Base-by-base conservation (phyloP, 164 flowering plant genomes). In the Litsea cubeba region DNA sequence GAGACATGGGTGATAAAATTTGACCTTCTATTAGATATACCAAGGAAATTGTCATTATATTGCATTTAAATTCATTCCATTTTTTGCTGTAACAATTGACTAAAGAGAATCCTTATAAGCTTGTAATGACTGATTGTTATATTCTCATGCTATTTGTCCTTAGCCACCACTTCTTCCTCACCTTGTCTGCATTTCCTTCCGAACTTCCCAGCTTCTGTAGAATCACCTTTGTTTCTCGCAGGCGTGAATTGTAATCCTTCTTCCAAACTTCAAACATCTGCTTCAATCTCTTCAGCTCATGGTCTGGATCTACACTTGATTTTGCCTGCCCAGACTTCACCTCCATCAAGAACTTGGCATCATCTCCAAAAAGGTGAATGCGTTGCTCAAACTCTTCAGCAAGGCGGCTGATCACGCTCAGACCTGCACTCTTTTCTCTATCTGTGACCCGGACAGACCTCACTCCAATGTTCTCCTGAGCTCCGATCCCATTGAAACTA, bases 351-450 rank as follows among this genome's bases (percentile, higher is more conserved):
- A 93, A 95, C 88, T 92, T 92, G 71, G 97, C 97, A 78, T 95
- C 98, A 68, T 95, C 99, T 2, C 89, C 91, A 73, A 95, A 93
- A 12, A 93, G 89, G 76, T 91, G 94, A 65, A 88, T 90, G 77
- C 99, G 82, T 80, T 90, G 97, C 78, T 92, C 98, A 46, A 95
- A 90, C 78, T 93, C 99, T 70, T 92, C 95, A 3, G 97, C 92
- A 77, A 95, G 71, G 71, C 95, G 89, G 67, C 88, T 84, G 65
- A 95, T 90, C 0, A 91, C 97, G 73, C 90, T 91, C 73, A 93
- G 65, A 70, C 98, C 91, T 18, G 95, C 87, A 76, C 81, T 88
- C 91, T 87, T 90, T 26, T 80, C 82, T 69, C 77, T 76, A 22
- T 74, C 79, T 72, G 76, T 1, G 79, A 69, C 2, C 68, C 77